phyloP scores from a whole-genome alignment of 2,329 filamentous ascomycete species.

The Decorospora gaudefroyi region DNA sequence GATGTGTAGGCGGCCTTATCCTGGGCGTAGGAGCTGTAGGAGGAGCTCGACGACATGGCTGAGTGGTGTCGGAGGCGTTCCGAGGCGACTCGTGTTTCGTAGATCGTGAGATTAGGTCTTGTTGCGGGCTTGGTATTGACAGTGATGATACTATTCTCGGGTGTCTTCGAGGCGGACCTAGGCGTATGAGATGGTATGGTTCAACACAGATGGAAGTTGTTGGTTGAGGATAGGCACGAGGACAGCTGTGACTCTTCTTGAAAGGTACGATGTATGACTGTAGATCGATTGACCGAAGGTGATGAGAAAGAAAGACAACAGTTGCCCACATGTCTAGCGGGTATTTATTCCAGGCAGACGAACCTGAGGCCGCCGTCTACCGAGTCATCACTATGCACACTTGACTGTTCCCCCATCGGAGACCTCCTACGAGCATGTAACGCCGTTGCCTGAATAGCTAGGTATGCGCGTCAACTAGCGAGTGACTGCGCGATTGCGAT shows the following conservation, averaged over 20 bases:
- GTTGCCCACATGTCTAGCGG: conserved; percentile 14
- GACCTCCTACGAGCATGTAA: conserved; percentile 28
- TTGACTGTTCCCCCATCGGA: conserved; percentile 34
- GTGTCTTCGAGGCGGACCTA: conserved; percentile 14
- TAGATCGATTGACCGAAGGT: conserved; percentile 9
- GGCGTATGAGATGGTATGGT: conserved; percentile 1
- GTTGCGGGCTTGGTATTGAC: conserved; percentile 3
- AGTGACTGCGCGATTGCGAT: conserved; percentile 34
- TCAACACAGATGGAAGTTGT: conserved; percentile 5
- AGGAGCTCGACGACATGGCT: conserved; percentile 35
- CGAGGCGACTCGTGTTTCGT: conserved; percentile 17
- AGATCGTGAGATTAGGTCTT: conserved; percentile 4
- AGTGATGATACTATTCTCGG: conserved; percentile 17
- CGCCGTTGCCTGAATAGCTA: conserved; percentile 37
- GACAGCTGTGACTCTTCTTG: conserved; percentile 11
- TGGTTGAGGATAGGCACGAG: conserved; percentile 26
- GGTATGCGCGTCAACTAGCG: conserved; percentile 18
- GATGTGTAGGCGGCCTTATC: conserved; percentile 30
- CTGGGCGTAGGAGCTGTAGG: conserved; percentile 32
- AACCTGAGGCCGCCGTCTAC: conserved; percentile 39
- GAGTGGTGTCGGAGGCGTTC: conserved; percentile 16
- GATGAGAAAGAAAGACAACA: conserved; percentile 20
- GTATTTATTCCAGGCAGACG: conserved; percentile 43
- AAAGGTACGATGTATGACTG: conserved; percentile 23
- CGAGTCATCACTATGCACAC: conserved; percentile 6